Percentiles rank a stretch among this genome's conserved stretches.
Evolutionary conservation across 768 basidiomycete genomes (phyloP).

Genomic region (Sutorius australiensis): DNA sequence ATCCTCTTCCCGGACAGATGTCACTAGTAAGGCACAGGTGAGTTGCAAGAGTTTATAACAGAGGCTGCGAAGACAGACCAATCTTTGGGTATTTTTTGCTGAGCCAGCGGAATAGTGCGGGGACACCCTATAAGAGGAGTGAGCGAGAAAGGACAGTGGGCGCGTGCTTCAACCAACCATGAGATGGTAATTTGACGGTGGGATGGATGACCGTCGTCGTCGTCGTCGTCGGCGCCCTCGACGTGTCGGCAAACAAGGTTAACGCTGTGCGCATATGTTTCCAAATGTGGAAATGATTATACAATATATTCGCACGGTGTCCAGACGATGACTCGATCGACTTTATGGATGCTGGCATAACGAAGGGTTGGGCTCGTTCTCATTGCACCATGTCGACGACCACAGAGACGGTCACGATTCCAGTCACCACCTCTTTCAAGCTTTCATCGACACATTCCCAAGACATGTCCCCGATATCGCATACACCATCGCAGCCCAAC

Average conservation of each 20-base stretch:
- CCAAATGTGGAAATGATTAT: conserved; percentile 16
- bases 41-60: neutral
- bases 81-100: conserved; percentile 99
- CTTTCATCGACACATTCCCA: conserved; percentile 7
- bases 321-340: conserved; percentile 16
- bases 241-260: neutral
- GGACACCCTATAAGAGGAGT: conserved; percentile 71
- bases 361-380: neutral
- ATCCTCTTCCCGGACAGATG: conserved; percentile 81
- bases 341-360: no score
- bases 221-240: conserved; percentile 4
- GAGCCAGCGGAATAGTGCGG: conserved; percentile 96
- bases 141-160: neutral
- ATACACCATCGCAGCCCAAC: conserved; percentile 5
- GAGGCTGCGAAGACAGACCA: conserved; percentile 44
- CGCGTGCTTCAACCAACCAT: conserved; percentile 18
- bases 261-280: neutral
- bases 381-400: conserved; percentile 20
- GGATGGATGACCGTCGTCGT: neutral
- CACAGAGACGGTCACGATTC: conserved; percentile 18
- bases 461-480: conserved; percentile 4
- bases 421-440: conserved; percentile 14
- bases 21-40: conserved; percentile 41
- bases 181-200: neutral
- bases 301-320: conserved; percentile 18